phyloP scores from a whole-genome alignment of 148 eudicot genomes.

The Vaccinium myrtillus region DNA sequence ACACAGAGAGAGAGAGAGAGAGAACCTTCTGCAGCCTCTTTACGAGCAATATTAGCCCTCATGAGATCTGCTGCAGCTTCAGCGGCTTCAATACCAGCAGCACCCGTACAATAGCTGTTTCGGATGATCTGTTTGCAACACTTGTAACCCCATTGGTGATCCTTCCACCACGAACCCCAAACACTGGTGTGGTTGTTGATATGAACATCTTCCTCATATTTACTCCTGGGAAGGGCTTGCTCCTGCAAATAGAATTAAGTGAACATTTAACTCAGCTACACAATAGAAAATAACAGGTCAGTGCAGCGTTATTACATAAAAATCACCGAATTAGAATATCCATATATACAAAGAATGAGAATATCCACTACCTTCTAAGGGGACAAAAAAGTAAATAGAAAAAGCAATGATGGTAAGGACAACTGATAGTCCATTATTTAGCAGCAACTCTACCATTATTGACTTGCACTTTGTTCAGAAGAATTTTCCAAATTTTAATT shows the following conservation, averaged over 20 bases:
- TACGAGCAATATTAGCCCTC: constrained; percentile 92
- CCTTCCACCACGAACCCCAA: constrained; percentile 97
- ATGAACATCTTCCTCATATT: constrained; percentile 86
- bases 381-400: background rate
- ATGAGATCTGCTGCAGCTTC: constrained; percentile 82
- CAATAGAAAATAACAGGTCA: background rate
- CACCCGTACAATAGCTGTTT: constrained; percentile 89
- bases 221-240: constrained; percentile 69
- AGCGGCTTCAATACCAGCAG: constrained; percentile 96
- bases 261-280: background rate
- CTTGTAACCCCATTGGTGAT: constrained; percentile 91
- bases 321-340: background rate
- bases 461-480: background rate
- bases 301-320: background rate
- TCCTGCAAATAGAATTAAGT: constrained; percentile 39
- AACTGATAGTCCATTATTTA: background rate
- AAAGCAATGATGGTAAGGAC: background rate
- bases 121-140: constrained; percentile 71
- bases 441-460: background rate
- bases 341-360: background rate
- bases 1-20: constrained; percentile 12
- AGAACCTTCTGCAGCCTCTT: constrained; percentile 80
- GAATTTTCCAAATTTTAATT: background rate
- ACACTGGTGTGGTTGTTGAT: constrained; percentile 73
- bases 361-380: background rate